A percentile compares a stretch with the other conserved stretches of the same genome.
Evolutionary conservation across 2,329 filamentous ascomycete species (phyloP).

Genomic region (Gnomoniopsis smithogilvyi): DNA sequence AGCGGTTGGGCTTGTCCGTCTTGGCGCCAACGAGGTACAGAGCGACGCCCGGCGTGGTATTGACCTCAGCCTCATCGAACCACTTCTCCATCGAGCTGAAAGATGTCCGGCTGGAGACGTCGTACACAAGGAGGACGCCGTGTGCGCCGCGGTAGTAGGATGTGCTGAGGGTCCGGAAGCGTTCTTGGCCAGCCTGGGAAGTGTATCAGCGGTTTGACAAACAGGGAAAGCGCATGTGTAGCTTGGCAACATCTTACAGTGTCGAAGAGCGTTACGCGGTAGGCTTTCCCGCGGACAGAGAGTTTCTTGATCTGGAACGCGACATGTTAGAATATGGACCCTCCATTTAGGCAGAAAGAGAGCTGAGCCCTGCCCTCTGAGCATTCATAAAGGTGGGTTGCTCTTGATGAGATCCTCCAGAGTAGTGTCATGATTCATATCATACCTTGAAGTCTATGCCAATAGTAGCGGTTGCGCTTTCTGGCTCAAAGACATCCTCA

Average conservation of each 20-base stretch:
- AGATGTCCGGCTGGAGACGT: slow-evolving; percentile 44
- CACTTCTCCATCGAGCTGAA: slow-evolving; percentile 51
- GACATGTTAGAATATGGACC: slow-evolving; percentile 2
- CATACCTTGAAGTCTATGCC: slow-evolving; percentile 55
- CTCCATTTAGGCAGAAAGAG: not conserved
- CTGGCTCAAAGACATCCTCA: slow-evolving; percentile 55
- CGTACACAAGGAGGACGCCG: slow-evolving; percentile 47
- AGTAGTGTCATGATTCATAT: not conserved
- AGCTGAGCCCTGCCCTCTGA: not conserved
- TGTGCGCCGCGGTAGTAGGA: slow-evolving; percentile 50
- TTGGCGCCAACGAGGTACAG: slow-evolving; percentile 52
- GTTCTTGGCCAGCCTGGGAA: slow-evolving; percentile 47
- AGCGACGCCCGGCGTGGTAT: slow-evolving; percentile 45
- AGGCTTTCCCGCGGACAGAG: slow-evolving; percentile 47
- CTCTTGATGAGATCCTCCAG: not conserved
- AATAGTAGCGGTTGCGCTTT: slow-evolving; percentile 52
- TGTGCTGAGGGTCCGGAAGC: slow-evolving; percentile 47
- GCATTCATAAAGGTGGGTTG: not conserved
- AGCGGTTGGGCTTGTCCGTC: slow-evolving; percentile 44
- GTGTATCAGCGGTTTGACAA: not conserved
- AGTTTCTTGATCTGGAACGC: slow-evolving; percentile 46
- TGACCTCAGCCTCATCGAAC: slow-evolving; percentile 50
- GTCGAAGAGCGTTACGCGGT: slow-evolving; percentile 51
- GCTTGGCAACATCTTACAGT: slow-evolving; percentile 33
- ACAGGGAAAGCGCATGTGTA: slow-evolving; percentile 6